These are phyloP conservation scores for Lepidium africanum DNA, from an alignment of 345 rosid genomes.

Conservation along the genomic window DNA sequence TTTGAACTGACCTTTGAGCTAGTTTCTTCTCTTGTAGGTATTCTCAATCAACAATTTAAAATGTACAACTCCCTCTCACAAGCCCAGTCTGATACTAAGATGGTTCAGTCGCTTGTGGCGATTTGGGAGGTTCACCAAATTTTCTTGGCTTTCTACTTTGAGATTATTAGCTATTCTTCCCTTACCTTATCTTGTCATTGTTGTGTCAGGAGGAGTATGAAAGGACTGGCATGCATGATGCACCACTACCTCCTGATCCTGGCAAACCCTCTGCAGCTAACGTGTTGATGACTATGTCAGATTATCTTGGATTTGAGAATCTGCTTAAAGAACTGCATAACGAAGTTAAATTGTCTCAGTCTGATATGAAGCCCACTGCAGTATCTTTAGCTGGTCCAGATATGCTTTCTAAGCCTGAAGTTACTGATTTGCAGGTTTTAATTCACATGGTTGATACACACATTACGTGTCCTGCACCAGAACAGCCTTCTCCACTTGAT, in stretches of 20 bases:
- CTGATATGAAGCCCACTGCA: conserved; percentile 25
- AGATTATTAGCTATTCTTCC: conserved; percentile 4
- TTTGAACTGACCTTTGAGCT: conserved; percentile 1
- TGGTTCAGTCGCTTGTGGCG: conserved; percentile 96
- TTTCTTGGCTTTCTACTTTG: neutral
- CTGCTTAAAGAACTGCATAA: conserved; percentile 28
- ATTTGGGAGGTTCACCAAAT: conserved; percentile 84
- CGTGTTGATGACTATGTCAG: conserved; percentile 56
- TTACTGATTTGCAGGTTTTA: conserved; percentile 20
- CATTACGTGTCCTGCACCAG: conserved; percentile 27
- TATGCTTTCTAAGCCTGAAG: conserved; percentile 30
- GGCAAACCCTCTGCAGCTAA: conserved; percentile 64
- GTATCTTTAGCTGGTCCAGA: conserved; percentile 25
- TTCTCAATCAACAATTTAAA: conserved; percentile 65
- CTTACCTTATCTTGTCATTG: conserved; percentile 10
- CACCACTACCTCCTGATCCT: conserved; percentile 35
- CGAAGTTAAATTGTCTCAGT: conserved; percentile 26
- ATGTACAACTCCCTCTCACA: conserved; percentile 68
- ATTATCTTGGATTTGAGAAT: conserved; percentile 44
- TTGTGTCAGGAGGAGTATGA: conserved; percentile 71
- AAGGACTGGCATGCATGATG: conserved; percentile 60
- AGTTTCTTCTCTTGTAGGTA: conserved; percentile 45
- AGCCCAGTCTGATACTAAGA: conserved; percentile 57
- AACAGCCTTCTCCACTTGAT: conserved; percentile 14
- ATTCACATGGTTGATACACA: conserved; percentile 18